Evolutionary conservation across 2,329 filamentous ascomycete genomes (phyloP), one percentile per base, ranked within the genome.

Genomic region (Colletotrichum spinosum): DNA sequence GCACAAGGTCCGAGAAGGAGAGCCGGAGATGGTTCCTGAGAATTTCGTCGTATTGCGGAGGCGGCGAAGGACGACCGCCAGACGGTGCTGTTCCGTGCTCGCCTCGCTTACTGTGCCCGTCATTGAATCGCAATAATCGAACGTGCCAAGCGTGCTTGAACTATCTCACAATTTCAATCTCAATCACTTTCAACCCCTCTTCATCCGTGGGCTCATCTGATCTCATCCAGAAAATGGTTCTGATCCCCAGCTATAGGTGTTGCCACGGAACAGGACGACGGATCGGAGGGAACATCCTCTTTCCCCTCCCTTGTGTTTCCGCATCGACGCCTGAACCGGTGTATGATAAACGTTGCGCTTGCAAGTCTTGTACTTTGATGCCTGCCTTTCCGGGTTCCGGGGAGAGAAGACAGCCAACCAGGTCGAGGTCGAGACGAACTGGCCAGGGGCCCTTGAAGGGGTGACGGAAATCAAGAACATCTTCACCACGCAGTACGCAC

Each of bases 311-410:
- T 52, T 46, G 42, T 46, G n/a, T 15, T 13, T 44, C 25, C 25
- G 25, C 15, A 25, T 17, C 15, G 44, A 17, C 38, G 38, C 44
- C 48, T 54, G 64, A 54, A 65, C 59, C 60, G 64, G 64, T 65
- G 25, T 15, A 48, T 63, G 59, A 66, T 55, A 42, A 59, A 4
- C 25, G 46, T 39, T 42, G 42, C 37, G 33, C 49, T 56, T 52
- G 52, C 42, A 45, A 41, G 53, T 34, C 57, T 51, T 33, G 53
- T 37, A 56, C 25, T 25, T 57, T 57, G 53, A 62, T 48, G 38
- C 46, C 49, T 12, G 45, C 50, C 57, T 57, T 61, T 48, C 58
- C 58, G 63, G 63, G 15, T 63, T 63, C 53, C 53, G 63, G 63
- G 53, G 49, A 66, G 17, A 54, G 33, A 65, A 46, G 17, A 50